phyloP scores from a whole-genome alignment of 1,284 basidiomycete species.

The Rhodotorula sp. region DNA sequence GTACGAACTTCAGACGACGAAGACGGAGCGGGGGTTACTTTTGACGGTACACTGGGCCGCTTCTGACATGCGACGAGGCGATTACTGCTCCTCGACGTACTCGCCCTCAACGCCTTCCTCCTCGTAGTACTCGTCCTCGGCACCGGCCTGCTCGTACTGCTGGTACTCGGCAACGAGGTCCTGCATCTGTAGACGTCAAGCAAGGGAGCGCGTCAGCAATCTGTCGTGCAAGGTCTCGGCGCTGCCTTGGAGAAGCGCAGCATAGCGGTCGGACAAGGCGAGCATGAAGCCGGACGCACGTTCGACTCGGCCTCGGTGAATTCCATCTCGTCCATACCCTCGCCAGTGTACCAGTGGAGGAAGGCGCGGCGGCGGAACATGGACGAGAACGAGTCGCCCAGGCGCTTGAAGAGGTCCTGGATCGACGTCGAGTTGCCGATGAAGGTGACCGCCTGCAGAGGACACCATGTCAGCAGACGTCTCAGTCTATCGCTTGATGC shows the following conservation, averaged over 20 bases:
- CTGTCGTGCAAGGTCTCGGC: background rate
- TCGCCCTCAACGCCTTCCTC: constrained; percentile 1
- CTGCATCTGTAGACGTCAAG: constrained; percentile 45
- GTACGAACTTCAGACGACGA: too few species aligned
- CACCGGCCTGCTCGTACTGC: constrained; percentile 55
- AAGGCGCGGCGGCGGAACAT: constrained; percentile 95
- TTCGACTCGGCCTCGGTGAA: constrained; percentile 67
- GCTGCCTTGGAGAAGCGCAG: too few species aligned
- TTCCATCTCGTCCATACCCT: constrained; percentile 98
- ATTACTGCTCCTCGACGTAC: constrained; percentile 5
- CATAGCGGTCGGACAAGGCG: background rate
- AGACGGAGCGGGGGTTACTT: background rate
- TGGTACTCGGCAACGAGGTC: constrained; percentile 76
- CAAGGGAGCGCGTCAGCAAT: background rate
- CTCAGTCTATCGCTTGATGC: background rate
- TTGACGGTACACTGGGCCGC: background rate
- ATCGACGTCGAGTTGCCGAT: constrained; percentile 94
- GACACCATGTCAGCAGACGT: too few species aligned
- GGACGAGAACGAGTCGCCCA: constrained; percentile 82
- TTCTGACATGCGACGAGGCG: background rate
- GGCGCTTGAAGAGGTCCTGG: constrained; percentile 96
- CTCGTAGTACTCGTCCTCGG: constrained; percentile 38
- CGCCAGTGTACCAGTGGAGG: constrained; percentile 87
- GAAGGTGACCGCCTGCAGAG: constrained; percentile 70
- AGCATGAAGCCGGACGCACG: constrained; percentile 44